phyloP scores from a whole-genome alignment of 768 basidiomycete genomes.

The Pleurotus pulmonarius region DNA sequence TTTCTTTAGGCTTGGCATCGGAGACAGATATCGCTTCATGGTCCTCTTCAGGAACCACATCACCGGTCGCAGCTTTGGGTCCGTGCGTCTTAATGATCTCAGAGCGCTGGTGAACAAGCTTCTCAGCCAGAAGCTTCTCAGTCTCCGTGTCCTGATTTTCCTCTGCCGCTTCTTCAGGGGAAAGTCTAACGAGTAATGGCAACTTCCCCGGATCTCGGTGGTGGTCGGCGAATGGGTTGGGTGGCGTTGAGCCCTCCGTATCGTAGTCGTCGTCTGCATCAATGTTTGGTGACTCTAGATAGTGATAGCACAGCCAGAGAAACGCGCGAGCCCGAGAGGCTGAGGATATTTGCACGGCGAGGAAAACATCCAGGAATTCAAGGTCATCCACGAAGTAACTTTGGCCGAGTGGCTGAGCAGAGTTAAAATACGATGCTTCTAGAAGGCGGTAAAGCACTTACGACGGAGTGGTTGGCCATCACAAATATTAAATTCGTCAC shows the following conservation, averaged over 20 bases:
- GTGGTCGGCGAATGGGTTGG: slow-evolving; percentile 61
- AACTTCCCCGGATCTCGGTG: slow-evolving; percentile 26
- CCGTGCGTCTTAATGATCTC: slow-evolving; percentile 31
- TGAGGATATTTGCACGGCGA: slow-evolving; percentile 69
- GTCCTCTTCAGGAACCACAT: slow-evolving; percentile 1
- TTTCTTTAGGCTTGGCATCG: slow-evolving; percentile 21
- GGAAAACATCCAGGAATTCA: slow-evolving; percentile 83
- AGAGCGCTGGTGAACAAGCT: slow-evolving; percentile 35
- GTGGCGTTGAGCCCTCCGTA: slow-evolving; percentile 20
- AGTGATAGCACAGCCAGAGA: slow-evolving; percentile 79
- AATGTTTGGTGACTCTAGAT: slow-evolving; percentile 48
- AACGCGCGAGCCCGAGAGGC: slow-evolving; percentile 73
- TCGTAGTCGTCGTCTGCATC: slow-evolving; percentile 36
- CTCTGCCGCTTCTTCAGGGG: slow-evolving; percentile 30
- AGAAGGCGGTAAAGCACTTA: slow-evolving; percentile 30
- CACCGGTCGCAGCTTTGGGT: slow-evolving; percentile 19
- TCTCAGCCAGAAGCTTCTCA: slow-evolving; percentile 33
- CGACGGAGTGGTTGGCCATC: slow-evolving; percentile 72
- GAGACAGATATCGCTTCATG: slow-evolving; percentile 5
- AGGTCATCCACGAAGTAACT: slow-evolving; percentile 72
- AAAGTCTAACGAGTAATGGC: slow-evolving; percentile 35
- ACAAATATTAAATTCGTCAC: slow-evolving; percentile 86
- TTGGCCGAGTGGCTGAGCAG: slow-evolving; percentile 49
- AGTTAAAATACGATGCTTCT: slow-evolving; percentile 4
- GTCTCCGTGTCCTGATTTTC: slow-evolving; percentile 48